phyloP scores from a whole-genome alignment of 1,284 basidiomycete genomes.

The Trichosporon inkin region DNA sequence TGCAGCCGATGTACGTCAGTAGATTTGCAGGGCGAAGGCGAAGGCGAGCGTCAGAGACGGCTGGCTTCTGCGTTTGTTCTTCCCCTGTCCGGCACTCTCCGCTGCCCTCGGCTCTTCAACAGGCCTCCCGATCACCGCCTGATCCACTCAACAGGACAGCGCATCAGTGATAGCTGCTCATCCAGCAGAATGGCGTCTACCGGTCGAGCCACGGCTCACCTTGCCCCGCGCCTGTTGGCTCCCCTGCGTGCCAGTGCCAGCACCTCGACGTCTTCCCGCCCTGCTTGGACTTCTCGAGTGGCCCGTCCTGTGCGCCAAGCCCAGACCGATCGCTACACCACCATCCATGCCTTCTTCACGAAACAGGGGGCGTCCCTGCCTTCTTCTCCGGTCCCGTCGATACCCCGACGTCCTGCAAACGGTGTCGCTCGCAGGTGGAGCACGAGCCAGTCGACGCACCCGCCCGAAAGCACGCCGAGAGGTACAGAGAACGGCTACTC shows the following conservation, averaged over 20 bases:
- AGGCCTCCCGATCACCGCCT: constrained; percentile 5
- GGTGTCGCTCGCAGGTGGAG: neutral
- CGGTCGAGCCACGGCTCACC: neutral
- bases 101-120: constrained; percentile 4
- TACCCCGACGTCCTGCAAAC: neutral
- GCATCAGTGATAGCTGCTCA: constrained; percentile 6
- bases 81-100: neutral
- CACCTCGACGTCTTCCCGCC: neutral
- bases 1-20: constrained; percentile 1
- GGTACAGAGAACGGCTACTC: neutral
- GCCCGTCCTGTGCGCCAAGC: constrained; percentile 22
- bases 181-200: constrained; percentile 4
- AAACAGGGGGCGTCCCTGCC: constrained; percentile 32
- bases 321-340: constrained; percentile 55
- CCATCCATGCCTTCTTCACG: constrained; percentile 57
- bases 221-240: constrained; percentile 2
- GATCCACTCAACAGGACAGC: constrained; percentile 9
- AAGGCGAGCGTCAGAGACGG: no score
- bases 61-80: neutral
- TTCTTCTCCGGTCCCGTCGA: neutral
- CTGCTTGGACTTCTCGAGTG: neutral
- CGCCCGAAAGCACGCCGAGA: neutral
- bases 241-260: constrained; percentile 13
- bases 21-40: neutral
- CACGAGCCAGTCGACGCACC: neutral